Conservation (phyloP, 176 grass and related monocot species). For the Rhynchospora breviuscula region DNA sequence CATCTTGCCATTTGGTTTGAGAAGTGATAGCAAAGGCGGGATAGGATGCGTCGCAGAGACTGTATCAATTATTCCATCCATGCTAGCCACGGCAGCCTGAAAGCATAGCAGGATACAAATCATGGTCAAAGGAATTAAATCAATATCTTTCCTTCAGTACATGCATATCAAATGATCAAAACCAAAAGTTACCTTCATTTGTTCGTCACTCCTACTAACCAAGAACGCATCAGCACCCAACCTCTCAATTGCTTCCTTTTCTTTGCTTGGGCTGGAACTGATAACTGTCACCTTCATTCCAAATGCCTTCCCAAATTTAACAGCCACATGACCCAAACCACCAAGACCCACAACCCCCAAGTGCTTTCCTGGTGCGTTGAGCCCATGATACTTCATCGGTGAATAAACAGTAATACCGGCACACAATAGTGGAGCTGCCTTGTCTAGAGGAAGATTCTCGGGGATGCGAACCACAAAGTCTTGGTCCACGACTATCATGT, state of each 20-base stretch:
- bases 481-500: slow-evolving; percentile 36
- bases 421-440: slow-evolving; percentile 52
- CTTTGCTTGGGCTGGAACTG: slow-evolving; percentile 47
- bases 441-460: slow-evolving; percentile 44
- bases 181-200: slow-evolving; percentile 41
- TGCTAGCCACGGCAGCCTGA: slow-evolving; percentile 22
- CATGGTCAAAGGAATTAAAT: not conserved
- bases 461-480: slow-evolving; percentile 59
- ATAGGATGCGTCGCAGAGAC: slow-evolving; percentile 38
- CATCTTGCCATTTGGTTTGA: slow-evolving; percentile 58
- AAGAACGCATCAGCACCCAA: slow-evolving; percentile 42
- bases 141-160: not conserved
- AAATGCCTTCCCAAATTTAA: slow-evolving; percentile 63
- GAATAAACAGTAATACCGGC: slow-evolving; percentile 62
- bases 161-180: not conserved
- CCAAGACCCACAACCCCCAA: slow-evolving; percentile 57
- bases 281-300: slow-evolving; percentile 77
- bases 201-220: slow-evolving; percentile 20
- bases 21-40: slow-evolving; percentile 25
- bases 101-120: not conserved
- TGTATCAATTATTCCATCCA: slow-evolving; percentile 64
- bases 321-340: slow-evolving; percentile 61
- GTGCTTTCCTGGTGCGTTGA: slow-evolving; percentile 37
- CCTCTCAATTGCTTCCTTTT: slow-evolving; percentile 34
- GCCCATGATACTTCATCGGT: slow-evolving; percentile 58